These are phyloP conservation scores for Phytophthora syringae DNA, from an alignment of 352 stramenopile species.

Conservation along the genomic window DNA sequence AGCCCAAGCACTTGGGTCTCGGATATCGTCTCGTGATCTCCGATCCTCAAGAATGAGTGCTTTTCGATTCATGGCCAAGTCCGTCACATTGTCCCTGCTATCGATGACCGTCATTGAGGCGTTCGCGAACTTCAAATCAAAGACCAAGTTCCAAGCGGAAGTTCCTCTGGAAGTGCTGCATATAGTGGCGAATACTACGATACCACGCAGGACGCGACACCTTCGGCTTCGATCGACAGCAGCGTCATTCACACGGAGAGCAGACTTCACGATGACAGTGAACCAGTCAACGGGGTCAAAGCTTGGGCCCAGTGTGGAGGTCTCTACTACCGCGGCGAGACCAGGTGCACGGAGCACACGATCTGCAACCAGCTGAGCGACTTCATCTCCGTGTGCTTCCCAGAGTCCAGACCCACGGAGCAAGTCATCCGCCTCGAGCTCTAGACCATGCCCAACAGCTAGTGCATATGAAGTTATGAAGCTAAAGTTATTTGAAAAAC, in stretches of 20 bases:
- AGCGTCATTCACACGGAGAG: conserved; percentile 6
- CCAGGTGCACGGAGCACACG: conserved; percentile 29
- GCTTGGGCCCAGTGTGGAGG: conserved; percentile 39
- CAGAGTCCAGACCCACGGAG: conserved; percentile 32
- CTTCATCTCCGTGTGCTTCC: conserved; percentile 45
- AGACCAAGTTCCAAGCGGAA: background rate
- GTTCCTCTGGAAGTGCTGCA: conserved; percentile 3
- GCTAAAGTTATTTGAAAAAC: conserved; percentile 43
- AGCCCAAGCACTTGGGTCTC: too few species aligned
- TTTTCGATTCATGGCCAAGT: too few species aligned
- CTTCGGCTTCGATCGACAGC: conserved; percentile 4
- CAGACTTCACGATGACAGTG: conserved; percentile 7
- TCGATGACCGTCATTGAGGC: too few species aligned
- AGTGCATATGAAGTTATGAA: conserved; percentile 31
- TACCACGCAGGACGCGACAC: conserved; percentile 21
- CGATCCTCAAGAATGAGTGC: too few species aligned
- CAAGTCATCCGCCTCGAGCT: conserved; percentile 34
- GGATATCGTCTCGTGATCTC: too few species aligned
- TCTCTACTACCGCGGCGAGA: conserved; percentile 35
- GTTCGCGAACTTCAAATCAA: too few species aligned
- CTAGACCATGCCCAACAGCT: conserved; percentile 20
- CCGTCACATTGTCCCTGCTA: too few species aligned
- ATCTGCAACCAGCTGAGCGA: conserved; percentile 40
- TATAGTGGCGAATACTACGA: conserved; percentile 8
- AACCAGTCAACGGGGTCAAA: conserved; percentile 14